Base-by-base conservation (phyloP, 148 eudicot genomes). In the Limonium bicolor region DNA sequence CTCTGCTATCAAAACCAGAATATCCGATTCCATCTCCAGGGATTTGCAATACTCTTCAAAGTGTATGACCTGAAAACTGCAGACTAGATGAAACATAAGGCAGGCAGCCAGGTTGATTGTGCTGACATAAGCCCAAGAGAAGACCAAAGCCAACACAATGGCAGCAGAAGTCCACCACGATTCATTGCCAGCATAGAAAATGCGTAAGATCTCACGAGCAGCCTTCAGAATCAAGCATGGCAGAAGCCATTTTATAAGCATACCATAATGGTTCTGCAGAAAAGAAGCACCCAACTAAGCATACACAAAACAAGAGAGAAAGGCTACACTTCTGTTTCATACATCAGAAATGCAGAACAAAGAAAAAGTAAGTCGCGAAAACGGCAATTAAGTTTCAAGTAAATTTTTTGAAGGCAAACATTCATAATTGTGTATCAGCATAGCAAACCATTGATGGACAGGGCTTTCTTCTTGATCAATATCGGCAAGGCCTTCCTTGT, bases 41-140 rank as follows among this genome's bases (percentile, higher is more conserved):
- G 67, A 58, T 48, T 80, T 75, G 23, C 61, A 70, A 50, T 74
- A 85, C 56, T 85, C 86, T 17, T 85, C 82, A 25, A 85, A 85
- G 54, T 85, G 95, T 51, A 85, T 77, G 17, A 85, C 59, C 64
- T 85, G 95, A 64, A 85, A 65, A 62, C 46, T 71, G 73, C 95
- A 80, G 43, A 83, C 78, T 59, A 85, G 41, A 42, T 80, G 73
- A 65, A 85, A 85, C 65, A 85, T 52, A 21, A 80, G 51, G 55
- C 86, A 74, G 53, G 82, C 79, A 17, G 74, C 69, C 14, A 85
- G 43, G 39, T 66, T 66, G 37, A 80, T 67, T 10, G 62, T 51
- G 31, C 74, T 74, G 16, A 68, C 51, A 19, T 80, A 85, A 13
- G 80, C 65, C 92, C 92, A 85, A 30, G 95, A 65, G 20, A 77